Conservation (phyloP, 2,329 filamentous ascomycete species). For the Plectosphaerella cucumerina region DNA sequence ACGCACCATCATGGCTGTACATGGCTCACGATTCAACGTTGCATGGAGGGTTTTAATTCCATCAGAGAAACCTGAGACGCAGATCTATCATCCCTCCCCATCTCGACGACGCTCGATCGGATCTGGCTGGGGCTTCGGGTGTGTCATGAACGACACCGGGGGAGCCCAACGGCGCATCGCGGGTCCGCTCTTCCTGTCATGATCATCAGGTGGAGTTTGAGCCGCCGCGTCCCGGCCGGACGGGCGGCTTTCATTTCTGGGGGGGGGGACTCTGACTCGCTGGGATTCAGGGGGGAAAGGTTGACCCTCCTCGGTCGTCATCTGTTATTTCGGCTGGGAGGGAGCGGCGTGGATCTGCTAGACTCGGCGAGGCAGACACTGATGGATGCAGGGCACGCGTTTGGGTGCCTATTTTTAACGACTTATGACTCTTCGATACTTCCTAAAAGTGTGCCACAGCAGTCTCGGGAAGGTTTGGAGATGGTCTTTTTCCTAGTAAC, state of each 20-base stretch:
- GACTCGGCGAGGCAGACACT: background rate
- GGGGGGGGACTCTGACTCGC: background rate
- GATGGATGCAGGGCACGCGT: background rate
- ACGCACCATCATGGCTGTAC: conserved; percentile 31
- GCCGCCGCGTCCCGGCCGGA: background rate
- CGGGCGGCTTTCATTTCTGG: background rate
- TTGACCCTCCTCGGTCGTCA: too few relatives aligned
- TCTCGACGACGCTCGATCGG: conserved; percentile 3
- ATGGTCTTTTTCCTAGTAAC: background rate
- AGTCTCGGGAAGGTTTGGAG: background rate
- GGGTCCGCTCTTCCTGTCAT: background rate
- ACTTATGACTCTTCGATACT: background rate
- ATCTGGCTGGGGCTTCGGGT: background rate
- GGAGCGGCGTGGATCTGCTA: background rate
- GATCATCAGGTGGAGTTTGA: background rate
- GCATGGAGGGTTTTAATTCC: conserved; percentile 28
- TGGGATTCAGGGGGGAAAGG: too few relatives aligned
- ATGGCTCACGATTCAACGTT: conserved; percentile 41
- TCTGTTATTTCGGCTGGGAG: background rate
- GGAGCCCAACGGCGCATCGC: background rate
- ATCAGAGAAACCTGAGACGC: conserved; percentile 8
- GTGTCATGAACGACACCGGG: conserved; percentile 3
- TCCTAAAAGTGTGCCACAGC: background rate
- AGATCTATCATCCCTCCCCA: conserved; percentile 10
- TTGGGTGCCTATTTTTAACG: background rate